These are phyloP conservation scores for Schoenoplectus triqueter DNA, from an alignment of 202 grass and related monocot genomes.

Conservation along the genomic window DNA sequence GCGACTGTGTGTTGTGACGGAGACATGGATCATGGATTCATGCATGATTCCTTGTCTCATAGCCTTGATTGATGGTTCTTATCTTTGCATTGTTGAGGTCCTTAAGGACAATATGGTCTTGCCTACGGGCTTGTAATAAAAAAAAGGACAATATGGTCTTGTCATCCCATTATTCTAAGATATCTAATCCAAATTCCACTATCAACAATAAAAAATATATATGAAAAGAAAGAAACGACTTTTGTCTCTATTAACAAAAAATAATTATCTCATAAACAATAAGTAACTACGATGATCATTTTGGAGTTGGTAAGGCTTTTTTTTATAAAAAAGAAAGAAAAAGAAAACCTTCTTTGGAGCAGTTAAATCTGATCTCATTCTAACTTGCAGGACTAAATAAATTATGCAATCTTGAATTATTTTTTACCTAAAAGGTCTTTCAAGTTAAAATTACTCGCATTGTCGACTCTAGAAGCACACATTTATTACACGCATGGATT, in stretches of 20 bases:
- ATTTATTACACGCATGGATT: no score
- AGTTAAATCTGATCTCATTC: background rate
- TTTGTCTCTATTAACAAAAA: no score
- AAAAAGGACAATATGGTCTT: no score
- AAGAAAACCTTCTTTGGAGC: background rate
- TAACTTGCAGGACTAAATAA: background rate
- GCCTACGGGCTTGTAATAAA: no score
- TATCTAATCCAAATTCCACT: no score
- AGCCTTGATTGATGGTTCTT: background rate
- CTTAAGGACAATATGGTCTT: no score
- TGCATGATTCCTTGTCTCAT: background rate
- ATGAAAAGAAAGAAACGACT: no score
- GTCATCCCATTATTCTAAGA: background rate
- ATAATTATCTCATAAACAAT: no score
- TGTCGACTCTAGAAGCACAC: background rate
- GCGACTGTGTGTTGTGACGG: background rate
- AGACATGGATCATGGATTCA: background rate
- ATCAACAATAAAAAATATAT: no score
- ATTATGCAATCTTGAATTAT: background rate
- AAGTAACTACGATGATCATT: no score
- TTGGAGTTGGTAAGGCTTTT: no score
- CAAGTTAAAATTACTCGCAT: background rate
- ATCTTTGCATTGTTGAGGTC: slow-evolving; percentile 1
- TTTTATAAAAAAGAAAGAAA: no score
- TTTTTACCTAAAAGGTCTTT: background rate